Evolutionary conservation across 805 yeast species (phyloP), one percentile per base, ranked within the genome.

Genomic region (Kuraishia piskuri): DNA sequence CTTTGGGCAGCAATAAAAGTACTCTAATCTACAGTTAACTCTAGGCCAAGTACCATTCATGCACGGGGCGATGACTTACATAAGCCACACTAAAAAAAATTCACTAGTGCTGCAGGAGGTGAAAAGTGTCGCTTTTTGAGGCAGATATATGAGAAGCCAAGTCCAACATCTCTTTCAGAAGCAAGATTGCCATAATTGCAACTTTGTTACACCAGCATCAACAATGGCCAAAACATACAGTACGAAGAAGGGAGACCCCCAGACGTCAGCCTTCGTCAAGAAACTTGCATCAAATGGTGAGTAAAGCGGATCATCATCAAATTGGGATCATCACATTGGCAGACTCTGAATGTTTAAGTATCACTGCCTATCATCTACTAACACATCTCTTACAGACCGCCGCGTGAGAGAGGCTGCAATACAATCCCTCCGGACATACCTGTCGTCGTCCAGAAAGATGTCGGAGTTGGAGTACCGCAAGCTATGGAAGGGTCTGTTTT

Each of bases 401-500:
- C 79, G 77, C 9, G 83, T 85, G 9, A 77, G 98, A 68, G 88
- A 83, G 47, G 78, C 80, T 52, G 91, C 96, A 0, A 70, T 90
- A 31, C 80, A 79, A 48, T 75, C 88, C 1, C 72, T 90, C 59
- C 76, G 76, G 59, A 77, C 77, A 58, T 86, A 79, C 63, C 69
- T 90, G 49, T 65, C 77, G 1, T 70, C 76, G 24, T 65, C 74
- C 26, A 68, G 63, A 25, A 71, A 77, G 44, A 67, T 83, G 45
- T 62, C 74, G 5, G 70, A 65, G 49, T 63, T 78, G 45, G 94
- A 90, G 52, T 74, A 82, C 57, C 87, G 87, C 59, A 91, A 92
- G 66, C 72, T 94, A 55, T 94, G 99, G 97, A 90, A 88, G 69
- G 99, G 98, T n/a, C 75, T 94, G 46, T 94, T 86, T 69, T 94